Evolutionary conservation across 495 filamentous ascomycete genomes (phyloP), one percentile per base, ranked within the genome.

Genomic region (Neurospora sp.): DNA sequence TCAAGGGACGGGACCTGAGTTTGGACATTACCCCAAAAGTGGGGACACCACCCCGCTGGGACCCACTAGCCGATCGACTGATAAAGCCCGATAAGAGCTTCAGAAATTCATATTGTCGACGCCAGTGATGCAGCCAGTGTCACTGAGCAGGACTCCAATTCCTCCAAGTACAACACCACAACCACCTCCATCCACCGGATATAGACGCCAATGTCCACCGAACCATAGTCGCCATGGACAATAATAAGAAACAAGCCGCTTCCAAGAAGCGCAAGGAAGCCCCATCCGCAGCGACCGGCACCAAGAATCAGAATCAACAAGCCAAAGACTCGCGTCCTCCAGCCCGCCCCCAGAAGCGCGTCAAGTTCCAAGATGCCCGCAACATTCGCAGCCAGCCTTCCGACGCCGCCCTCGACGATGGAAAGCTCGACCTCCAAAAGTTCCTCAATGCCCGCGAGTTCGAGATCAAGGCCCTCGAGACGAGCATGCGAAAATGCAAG

Each of bases 401-500:
- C 35, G 89, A 92, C 62, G 89, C 90, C 62, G 92, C 91, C 14
- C 87, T 96, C 73, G 86, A 89, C 41, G 89, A 92, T 79, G 94
- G 94, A 76, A 89, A 92, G 73, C 88, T 97, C 42, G 90, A 97
- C 79, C 85, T 95, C 72, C 86, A 89, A 69, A 87, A 91, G n/a
- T 98, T 97, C 77, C 85, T 97, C 73, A 87, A 88, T 70, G 89
- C 93, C 10, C 90, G 94, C 20, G 89, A 95, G 78, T 97, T 91
- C 76, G 95, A 98, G 81, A 98, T 99, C 78, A 88, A 87, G 48
- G 90, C 94, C 1, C 83, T 99, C 62, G 91, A 96, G 78, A 83
- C 88, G 62, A 92, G 92, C 41, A 94, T 98, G 86, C 82, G 86
- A 72, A 87, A 87, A 69, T 90, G 92, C 39, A 95, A 90, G 77